Percentiles rank a stretch among this genome's conserved stretches.
Evolutionary conservation across 1,284 basidiomycete species (phyloP).

Genomic region (Cerrena zonata): DNA sequence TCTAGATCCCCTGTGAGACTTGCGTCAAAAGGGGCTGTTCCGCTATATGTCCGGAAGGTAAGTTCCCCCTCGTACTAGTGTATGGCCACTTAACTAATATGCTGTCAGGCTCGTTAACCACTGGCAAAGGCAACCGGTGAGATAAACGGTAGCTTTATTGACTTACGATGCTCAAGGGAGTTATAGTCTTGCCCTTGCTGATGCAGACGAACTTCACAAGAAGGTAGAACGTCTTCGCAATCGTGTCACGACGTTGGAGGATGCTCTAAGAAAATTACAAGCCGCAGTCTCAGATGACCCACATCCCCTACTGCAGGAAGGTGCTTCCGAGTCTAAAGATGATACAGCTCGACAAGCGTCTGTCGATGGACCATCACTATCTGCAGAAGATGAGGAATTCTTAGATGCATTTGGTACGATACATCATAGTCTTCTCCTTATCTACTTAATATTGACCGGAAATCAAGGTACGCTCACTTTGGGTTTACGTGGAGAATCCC

Average conservation of each 20-base stretch:
- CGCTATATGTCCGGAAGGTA: conserved; percentile 66
- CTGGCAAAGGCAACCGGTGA: conserved; percentile 46
- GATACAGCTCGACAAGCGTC: conserved; percentile 7
- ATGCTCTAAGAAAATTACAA: conserved; percentile 46
- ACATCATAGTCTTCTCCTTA: neutral
- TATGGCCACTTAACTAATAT: neutral
- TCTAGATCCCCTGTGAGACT: conserved; percentile 64
- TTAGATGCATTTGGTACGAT: conserved; percentile 52
- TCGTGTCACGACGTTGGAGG: conserved; percentile 56
- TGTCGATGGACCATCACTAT: conserved; percentile 10
- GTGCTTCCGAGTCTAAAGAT: conserved; percentile 13
- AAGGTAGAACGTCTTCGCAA: conserved; percentile 49
- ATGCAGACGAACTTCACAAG: conserved; percentile 62
- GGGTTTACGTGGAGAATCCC: conserved; percentile 46
- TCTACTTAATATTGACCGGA: neutral
- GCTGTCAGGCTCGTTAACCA: conserved; percentile 46
- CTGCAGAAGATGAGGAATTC: conserved; percentile 39
- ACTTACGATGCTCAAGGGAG: neutral
- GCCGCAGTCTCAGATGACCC: conserved; percentile 38
- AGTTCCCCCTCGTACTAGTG: conserved; percentile 8
- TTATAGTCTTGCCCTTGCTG: conserved; percentile 51
- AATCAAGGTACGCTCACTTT: conserved; percentile 54
- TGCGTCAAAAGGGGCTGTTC: conserved; percentile 66
- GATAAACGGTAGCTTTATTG: conserved; percentile 4
- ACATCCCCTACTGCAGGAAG: conserved; percentile 40